Percentiles rank a stretch among this genome's conserved stretches.
Conservation (phyloP, 1,139 yeast species). For the Geotrichum carabidarum region DNA sequence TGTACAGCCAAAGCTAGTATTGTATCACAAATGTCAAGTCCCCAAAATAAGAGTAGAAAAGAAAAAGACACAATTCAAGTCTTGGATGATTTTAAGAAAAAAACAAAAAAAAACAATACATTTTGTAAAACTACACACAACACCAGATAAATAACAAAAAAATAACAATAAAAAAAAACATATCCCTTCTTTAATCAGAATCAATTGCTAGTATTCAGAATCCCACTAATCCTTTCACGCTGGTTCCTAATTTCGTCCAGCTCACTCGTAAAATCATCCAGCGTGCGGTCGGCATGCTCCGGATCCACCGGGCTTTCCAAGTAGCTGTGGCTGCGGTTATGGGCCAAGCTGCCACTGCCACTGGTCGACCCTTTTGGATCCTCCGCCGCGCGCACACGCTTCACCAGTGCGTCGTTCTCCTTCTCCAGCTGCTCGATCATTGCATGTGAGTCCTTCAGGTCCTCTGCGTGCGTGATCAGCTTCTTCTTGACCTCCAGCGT, state of each 20-base stretch:
- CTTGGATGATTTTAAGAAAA: neutral
- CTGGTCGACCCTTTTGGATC: conserved; percentile 12
- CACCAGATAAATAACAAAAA: neutral
- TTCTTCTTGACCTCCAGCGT: conserved; percentile 36
- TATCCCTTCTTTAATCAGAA: too few species aligned
- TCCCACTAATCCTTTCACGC: conserved; percentile 25
- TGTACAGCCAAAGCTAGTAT: conserved; percentile 4
- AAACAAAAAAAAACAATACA: conserved; percentile 6
- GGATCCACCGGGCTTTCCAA: conserved; percentile 21
- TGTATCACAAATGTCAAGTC: too few species aligned
- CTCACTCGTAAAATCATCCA: conserved; percentile 27
- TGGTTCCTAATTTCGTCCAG: conserved; percentile 27
- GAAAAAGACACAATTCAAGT: neutral
- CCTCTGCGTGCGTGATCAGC: conserved; percentile 32
- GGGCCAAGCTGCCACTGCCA: neutral
- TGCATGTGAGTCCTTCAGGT: conserved; percentile 28
- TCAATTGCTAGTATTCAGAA: conserved; percentile 10
- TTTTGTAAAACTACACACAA: neutral
- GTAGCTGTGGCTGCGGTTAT: neutral
- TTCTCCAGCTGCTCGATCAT: conserved; percentile 23
- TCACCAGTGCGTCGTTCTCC: conserved; percentile 21
- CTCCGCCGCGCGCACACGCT: conserved; percentile 20
- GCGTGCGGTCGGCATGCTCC: conserved; percentile 26
- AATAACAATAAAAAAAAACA: neutral
- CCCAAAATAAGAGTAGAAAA: neutral